Conservation (phyloP, 179 eudicot species). For the Vitellaria paradoxa region DNA sequence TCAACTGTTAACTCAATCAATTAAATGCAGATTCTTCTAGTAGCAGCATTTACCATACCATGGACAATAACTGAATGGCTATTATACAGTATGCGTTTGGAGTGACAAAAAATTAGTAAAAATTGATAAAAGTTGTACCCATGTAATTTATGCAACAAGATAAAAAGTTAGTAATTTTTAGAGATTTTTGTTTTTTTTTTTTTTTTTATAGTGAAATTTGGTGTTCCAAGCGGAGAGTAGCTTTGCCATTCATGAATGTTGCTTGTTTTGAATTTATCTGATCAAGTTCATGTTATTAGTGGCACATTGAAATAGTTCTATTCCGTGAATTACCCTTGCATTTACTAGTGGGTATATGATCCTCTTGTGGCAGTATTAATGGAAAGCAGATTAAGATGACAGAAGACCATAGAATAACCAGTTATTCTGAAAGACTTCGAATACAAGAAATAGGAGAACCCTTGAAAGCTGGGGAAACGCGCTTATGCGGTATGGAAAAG, state of each 20-base stretch:
- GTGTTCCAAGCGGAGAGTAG: too few species aligned
- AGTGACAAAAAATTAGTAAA: too few species aligned
- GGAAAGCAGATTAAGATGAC: conserved; percentile 83
- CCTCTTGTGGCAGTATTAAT: conserved; percentile 50
- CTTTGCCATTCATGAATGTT: too few species aligned
- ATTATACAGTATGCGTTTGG: too few species aligned
- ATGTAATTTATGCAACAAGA: too few species aligned
- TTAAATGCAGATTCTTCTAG: conserved; percentile 3
- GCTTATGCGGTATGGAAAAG: conserved; percentile 67
- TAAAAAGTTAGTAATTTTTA: too few species aligned
- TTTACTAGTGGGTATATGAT: conserved; percentile 11
- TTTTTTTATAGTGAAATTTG: too few species aligned
- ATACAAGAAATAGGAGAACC: conserved; percentile 76
- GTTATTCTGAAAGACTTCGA: conserved; percentile 79
- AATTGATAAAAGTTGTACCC: too few species aligned
- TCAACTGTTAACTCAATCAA: neutral
- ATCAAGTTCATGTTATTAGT: neutral
- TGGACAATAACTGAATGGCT: neutral
- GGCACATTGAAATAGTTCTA: neutral
- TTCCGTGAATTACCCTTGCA: neutral
- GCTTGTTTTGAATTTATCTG: neutral
- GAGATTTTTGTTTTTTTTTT: too few species aligned
- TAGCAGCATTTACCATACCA: neutral
- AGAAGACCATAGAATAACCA: conserved; percentile 93
- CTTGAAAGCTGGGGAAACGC: conserved; percentile 90